Base-by-base conservation (phyloP, 805 yeast species). In the Dipodascus geniculatus region DNA sequence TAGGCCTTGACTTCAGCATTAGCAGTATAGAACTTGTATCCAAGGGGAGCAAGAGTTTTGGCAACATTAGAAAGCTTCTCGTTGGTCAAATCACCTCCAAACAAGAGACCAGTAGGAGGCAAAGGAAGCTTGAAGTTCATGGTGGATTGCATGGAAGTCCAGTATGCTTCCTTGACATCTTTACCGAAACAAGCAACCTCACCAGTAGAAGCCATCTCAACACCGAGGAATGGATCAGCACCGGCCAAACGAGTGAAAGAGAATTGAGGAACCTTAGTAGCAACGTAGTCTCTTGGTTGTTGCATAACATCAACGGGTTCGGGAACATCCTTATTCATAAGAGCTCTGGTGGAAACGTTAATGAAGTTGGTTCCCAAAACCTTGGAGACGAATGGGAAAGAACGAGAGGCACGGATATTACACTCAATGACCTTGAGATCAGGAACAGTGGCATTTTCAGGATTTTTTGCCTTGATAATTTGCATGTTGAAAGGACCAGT, bases 401-500 rank as follows among this genome's bases (percentile, higher is more conserved):
- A 91, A 71, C 99, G 83, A 3, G 98, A 91, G 52, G 99, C 99
- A 73, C 99, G 86, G 63, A 93, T 86, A 72, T 93, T 93, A 81
- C 99, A 93, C 75, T 93, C 99, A 69, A 93, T 93, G 56, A 93
- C 99, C 79, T 93, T 93, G 66, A 90, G 79, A 57, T 81, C 82
- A 52, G 80, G 76, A 52, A 74, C 76, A 54, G 74, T 76, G 54
- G 78, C 76, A 48, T 81, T 75, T 50, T 81, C 80, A 56, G 78
- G 76, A 61, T 80, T 74, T 59, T 78, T 82, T 56, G 83, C 82
- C 71, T 85, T 83, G 70, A 93, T 93, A 68, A 93, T 83, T 76
- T 93, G 98, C 95, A 91, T 95, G 75, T 91, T 91, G 80, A 86
- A 91, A 23, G 99, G 99, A 65, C 99, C 99, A 49, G 97, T 87